Conservation (phyloP, 805 yeast genomes). For the Zygosaccharomyces gambellarensis region DNA sequence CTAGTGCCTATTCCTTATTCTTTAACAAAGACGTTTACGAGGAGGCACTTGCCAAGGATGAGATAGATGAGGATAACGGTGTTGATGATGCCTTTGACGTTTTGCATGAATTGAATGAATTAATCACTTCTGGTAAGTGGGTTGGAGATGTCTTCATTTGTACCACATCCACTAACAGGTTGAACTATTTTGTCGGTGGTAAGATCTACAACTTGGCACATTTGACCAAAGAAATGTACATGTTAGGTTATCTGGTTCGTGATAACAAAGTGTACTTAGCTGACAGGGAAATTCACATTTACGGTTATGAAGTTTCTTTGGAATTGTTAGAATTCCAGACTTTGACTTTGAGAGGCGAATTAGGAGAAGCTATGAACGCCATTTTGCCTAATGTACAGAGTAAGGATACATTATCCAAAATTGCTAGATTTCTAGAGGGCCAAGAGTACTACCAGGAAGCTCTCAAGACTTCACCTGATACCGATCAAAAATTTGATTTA, state of each 20-base stretch:
- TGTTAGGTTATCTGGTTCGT: slow-evolving; percentile 84
- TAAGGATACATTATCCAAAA: slow-evolving; percentile 63
- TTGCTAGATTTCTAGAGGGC: slow-evolving; percentile 89
- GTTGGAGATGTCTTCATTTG: slow-evolving; percentile 95
- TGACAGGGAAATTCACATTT: slow-evolving; percentile 82
- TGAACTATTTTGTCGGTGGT: slow-evolving; percentile 93
- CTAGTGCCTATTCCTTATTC: slow-evolving; percentile 68
- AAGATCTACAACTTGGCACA: slow-evolving; percentile 88
- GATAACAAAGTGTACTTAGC: slow-evolving; percentile 87
- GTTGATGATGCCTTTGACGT: slow-evolving; percentile 84
- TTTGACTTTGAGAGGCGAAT: slow-evolving; percentile 87
- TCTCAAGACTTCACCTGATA: slow-evolving; percentile 72
- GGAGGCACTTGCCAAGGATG: slow-evolving; percentile 54
- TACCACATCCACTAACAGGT: slow-evolving; percentile 79
- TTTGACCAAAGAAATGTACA: slow-evolving; percentile 79
- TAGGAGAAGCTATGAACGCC: slow-evolving; percentile 68
- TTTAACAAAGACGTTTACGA: slow-evolving; percentile 65
- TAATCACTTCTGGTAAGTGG: slow-evolving; percentile 86
- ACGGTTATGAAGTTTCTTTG: slow-evolving; percentile 75
- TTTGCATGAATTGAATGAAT: slow-evolving; percentile 73
- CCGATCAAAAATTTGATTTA: slow-evolving; percentile 87
- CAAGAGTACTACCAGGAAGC: slow-evolving; percentile 87
- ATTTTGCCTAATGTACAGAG: slow-evolving; percentile 54
- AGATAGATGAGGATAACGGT: slow-evolving; percentile 76
- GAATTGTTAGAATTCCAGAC: slow-evolving; percentile 95